Evolutionary conservation across 129 eudicot genomes (phyloP).

Genomic region (carrot (Daucus carota)): DH1_v3.0 NC_030388.2:18569001-18569500

Average conservation of each 20-base stretch:
- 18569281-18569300: neutral
- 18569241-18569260: constrained; percentile 17
- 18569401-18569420: constrained; percentile 37
- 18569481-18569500: constrained; percentile 89
- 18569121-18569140: constrained; percentile 92
- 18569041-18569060: neutral
- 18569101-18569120: constrained; percentile 17
- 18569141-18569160: constrained; percentile 80
- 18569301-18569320: constrained; percentile 51
- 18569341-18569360: constrained; percentile 66
- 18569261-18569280: neutral
- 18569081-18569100: neutral
- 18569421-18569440: neutral
- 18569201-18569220: constrained; percentile 94
- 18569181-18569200: constrained; percentile 90
- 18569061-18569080: neutral
- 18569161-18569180: constrained; percentile 98
- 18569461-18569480: constrained; percentile 10
- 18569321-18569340: constrained; percentile 94
- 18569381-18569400: constrained; percentile 50
- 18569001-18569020: neutral
- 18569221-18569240: constrained; percentile 91
- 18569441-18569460: constrained; percentile 11
- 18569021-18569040: neutral
- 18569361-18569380: constrained; percentile 64